phyloP scores from a whole-genome alignment of 2,329 filamentous ascomycete genomes.

The Talaromyces marneffei region DNA sequence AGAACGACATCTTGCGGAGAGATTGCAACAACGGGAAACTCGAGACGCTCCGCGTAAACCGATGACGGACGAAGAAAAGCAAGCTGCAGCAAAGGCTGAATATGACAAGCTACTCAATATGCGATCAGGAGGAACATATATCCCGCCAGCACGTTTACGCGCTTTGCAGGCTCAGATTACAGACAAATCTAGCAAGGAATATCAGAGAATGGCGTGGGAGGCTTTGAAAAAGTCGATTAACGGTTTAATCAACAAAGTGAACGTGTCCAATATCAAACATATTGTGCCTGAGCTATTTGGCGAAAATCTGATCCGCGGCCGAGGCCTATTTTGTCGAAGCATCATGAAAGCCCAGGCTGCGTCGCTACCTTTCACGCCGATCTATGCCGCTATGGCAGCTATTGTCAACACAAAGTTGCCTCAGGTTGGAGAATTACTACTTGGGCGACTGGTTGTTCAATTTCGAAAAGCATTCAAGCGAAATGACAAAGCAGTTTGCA shows the following conservation, averaged over 20 bases:
- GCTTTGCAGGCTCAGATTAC: constrained; percentile 95
- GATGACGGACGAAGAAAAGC: constrained; percentile 74
- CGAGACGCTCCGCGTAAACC: constrained; percentile 46
- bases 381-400: constrained; percentile 91
- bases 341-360: constrained; percentile 99
- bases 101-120: constrained; percentile 88
- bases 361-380: constrained; percentile 90
- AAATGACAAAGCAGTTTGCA: constrained; percentile 94
- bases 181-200: constrained; percentile 92
- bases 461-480: constrained; percentile 94
- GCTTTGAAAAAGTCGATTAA: constrained; percentile 98
- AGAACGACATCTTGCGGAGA: constrained; percentile 48
- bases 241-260: constrained; percentile 98
- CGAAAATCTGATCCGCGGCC: constrained; percentile 86
- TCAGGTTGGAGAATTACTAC: constrained; percentile 83
- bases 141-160: constrained; percentile 82
- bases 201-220: constrained; percentile 99
- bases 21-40: constrained; percentile 48
- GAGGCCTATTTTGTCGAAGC: constrained; percentile 87
- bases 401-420: constrained; percentile 98
- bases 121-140: constrained; percentile 93
- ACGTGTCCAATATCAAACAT: constrained; percentile 94
- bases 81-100: constrained; percentile 81
- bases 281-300: constrained; percentile 94
- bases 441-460: constrained; percentile 79